Evolutionary conservation across 2,329 filamentous ascomycete genomes (phyloP).

Genomic region (Verticillium dahliae): DNA sequence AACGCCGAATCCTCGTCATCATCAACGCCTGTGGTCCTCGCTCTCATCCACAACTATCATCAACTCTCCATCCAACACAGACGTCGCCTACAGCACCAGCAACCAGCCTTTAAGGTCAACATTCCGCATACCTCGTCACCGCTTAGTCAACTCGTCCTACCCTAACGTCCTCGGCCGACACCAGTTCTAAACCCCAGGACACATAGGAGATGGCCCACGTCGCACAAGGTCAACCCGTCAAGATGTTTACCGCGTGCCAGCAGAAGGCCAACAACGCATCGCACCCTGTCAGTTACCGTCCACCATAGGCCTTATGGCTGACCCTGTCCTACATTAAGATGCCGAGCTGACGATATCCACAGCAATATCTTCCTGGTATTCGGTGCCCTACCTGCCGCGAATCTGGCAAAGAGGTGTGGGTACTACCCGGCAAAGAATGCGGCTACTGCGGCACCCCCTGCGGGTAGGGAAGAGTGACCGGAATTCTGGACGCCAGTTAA

Average conservation of each 20-base stretch:
- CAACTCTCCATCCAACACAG: background rate
- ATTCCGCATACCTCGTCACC: too few species aligned
- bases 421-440: conserved; percentile 45
- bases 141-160: too few species aligned
- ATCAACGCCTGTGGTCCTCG: background rate
- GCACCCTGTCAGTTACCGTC: background rate
- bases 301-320: background rate
- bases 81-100: background rate
- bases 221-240: background rate
- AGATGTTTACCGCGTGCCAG: background rate
- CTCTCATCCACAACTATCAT: background rate
- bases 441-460: conserved; percentile 42
- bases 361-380: conserved; percentile 39
- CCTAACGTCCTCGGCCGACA: conserved; percentile 1
- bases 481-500: background rate
- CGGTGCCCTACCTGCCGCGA: conserved; percentile 44
- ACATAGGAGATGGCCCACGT: background rate
- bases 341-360: background rate
- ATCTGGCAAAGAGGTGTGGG: conserved; percentile 47
- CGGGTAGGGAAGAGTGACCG: conserved; percentile 14
- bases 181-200: conserved; percentile 3
- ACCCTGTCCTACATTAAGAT: background rate
- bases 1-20: background rate
- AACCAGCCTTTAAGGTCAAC: background rate
- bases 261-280: background rate